Evolutionary conservation across 768 basidiomycete genomes (phyloP), one percentile per base, ranked within the genome.

Genomic region (Hemileccinum impolitum): DNA sequence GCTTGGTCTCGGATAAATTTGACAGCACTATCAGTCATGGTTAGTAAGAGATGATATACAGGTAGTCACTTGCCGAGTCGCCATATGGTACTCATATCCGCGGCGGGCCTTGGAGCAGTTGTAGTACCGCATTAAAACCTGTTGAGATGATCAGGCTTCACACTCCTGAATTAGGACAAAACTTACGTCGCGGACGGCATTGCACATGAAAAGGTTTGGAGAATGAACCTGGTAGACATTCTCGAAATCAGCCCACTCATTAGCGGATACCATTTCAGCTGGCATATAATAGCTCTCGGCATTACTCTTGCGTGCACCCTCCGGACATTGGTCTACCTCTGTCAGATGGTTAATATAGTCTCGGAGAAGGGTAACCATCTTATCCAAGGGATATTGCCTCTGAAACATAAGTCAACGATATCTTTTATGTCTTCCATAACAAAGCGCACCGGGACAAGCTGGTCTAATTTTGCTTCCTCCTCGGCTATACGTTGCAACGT

Each of bases 221-320:
- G 81, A 87, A 67, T 96, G 93, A 14, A 93, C 77, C 60, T 95
- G 90, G 62, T 94, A 91, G 21, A 94, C 91, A 58, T 94, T 89
- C 61, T 89, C 85, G 68, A 95, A 97, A 51, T 84, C 80, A 2
- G 77, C 79, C 87, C 82, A 85, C 59, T 90, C 87, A 19, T 80
- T 73, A 23, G 82, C 73, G 11, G 83, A 81, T 30, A 85, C 76
- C 38, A 80, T 77, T 57, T 86, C 83, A 12, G 82, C 75, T 26
- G 85, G 84, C 68, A 87, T 79, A 48, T 81, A 76, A 56, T 87
- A 86, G 45, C 71, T 78, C 46, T 75, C 70, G 11, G 65, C 60
- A 26, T 69, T 68, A 37, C 65, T 70, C 52, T 66, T 63, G 44
- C 60, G 62, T 25, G 53, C 43, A 12, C 59, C 56, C 26, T 62